These are phyloP conservation scores for Torulaspora globosa DNA, from an alignment of 1,139 yeast species.

Conservation along the genomic window DNA sequence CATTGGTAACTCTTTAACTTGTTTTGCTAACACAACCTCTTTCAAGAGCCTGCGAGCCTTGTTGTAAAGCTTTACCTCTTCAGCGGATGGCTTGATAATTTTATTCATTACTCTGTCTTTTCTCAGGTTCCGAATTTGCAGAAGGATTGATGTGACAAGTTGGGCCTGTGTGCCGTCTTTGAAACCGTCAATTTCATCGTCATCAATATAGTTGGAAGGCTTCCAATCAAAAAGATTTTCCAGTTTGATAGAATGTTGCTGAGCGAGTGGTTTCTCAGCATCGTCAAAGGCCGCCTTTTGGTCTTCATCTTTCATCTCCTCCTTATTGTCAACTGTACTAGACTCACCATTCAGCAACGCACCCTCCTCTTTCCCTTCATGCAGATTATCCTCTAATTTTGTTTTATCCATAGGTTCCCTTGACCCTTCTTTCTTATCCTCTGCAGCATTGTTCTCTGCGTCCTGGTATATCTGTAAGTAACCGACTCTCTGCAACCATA, in stretches of 20 bases:
- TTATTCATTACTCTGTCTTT: slow-evolving; percentile 49
- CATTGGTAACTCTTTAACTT: slow-evolving; percentile 29
- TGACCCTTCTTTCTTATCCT: not conserved
- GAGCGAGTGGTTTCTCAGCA: not conserved
- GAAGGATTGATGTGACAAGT: slow-evolving; percentile 52
- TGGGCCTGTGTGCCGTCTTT: slow-evolving; percentile 46
- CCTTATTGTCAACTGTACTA: slow-evolving; percentile 8
- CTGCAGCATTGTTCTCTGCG: slow-evolving; percentile 21
- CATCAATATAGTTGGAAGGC: slow-evolving; percentile 48
- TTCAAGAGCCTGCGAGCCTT: slow-evolving; percentile 49
- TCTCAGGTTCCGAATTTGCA: slow-evolving; percentile 61
- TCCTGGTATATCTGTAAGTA: slow-evolving; percentile 45
- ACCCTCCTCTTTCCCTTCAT: slow-evolving; percentile 3
- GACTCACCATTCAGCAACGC: slow-evolving; percentile 11
- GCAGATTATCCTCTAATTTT: slow-evolving; percentile 13
- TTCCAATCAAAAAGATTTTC: slow-evolving; percentile 52
- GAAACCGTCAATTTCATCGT: slow-evolving; percentile 51
- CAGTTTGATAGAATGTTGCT: slow-evolving; percentile 39
- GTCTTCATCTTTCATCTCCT: slow-evolving; percentile 10
- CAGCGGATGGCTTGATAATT: slow-evolving; percentile 39
- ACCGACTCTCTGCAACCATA: slow-evolving; percentile 80
- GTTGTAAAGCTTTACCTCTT: slow-evolving; percentile 49
- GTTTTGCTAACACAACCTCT: slow-evolving; percentile 40
- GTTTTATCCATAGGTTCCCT: slow-evolving; percentile 9
- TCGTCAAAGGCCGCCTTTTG: not conserved